These are phyloP conservation scores for Athelia psychrophila DNA, from an alignment of 1,284 basidiomycete genomes.

Conservation along the genomic window DNA sequence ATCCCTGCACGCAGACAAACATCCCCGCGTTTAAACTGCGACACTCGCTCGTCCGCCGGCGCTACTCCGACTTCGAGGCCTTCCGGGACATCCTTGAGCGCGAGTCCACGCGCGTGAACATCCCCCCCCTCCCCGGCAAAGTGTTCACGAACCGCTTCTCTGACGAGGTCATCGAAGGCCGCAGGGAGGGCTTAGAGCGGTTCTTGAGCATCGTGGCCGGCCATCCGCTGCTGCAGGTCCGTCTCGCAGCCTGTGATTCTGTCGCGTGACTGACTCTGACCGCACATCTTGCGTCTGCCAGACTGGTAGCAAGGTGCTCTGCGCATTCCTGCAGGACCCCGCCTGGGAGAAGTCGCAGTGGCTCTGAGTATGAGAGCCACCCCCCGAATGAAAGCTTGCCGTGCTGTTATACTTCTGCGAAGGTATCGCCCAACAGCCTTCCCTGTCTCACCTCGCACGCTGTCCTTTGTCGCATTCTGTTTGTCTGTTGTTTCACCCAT, in stretches of 20 bases:
- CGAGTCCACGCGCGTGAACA: slow-evolving; percentile 96
- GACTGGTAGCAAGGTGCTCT: slow-evolving; percentile 97
- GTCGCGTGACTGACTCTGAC: background rate
- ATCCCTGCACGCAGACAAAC: slow-evolving; percentile 69
- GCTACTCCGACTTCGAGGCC: slow-evolving; percentile 99
- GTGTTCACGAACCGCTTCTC: slow-evolving; percentile 96
- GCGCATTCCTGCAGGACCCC: slow-evolving; percentile 93
- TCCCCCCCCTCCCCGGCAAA: slow-evolving; percentile 95
- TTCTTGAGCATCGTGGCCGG: slow-evolving; percentile 97
- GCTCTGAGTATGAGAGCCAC: slow-evolving; percentile 48
- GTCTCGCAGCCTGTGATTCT: background rate
- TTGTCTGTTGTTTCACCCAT: too few species aligned
- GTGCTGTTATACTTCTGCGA: too few species aligned
- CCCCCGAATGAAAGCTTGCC: too few species aligned
- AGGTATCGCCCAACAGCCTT: too few species aligned
- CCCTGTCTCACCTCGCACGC: too few species aligned
- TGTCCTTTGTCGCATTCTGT: too few species aligned
- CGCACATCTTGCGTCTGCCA: slow-evolving; percentile 26
- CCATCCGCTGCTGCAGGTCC: slow-evolving; percentile 93
- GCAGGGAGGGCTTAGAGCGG: slow-evolving; percentile 92
- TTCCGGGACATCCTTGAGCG: slow-evolving; percentile 98
- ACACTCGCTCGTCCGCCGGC: slow-evolving; percentile 90
- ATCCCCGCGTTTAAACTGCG: slow-evolving; percentile 98
- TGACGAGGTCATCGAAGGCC: slow-evolving; percentile 93
- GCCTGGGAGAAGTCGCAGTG: slow-evolving; percentile 80